Conservation (phyloP, 192 early-diverging fungal species). For the Dispira simplex region DNA sequence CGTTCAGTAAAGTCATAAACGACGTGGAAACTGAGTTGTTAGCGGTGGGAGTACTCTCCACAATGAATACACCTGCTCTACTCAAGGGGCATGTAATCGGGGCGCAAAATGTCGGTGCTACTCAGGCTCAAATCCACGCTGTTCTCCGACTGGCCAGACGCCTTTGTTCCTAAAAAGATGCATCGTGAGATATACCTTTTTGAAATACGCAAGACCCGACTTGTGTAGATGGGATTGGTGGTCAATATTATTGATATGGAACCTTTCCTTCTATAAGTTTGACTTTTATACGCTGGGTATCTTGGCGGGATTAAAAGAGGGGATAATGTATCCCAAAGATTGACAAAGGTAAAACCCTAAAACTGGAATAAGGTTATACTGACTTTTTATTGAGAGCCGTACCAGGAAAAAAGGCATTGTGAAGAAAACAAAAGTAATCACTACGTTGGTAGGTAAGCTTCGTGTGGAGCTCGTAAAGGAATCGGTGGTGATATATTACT, state of each 20-base stretch:
- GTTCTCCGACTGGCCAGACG: neutral
- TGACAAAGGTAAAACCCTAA: too few relatives aligned
- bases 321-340: too few relatives aligned
- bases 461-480: neutral
- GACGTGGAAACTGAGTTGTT: neutral
- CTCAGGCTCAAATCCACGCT: neutral
- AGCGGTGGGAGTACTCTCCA: neutral
- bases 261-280: too few relatives aligned
- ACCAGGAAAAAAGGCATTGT: neutral
- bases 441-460: neutral
- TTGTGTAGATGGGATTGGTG: too few relatives aligned
- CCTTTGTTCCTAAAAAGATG: too few relatives aligned
- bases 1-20: neutral
- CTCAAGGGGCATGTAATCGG: constrained; percentile 3
- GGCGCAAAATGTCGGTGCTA: neutral
- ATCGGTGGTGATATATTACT: neutral
- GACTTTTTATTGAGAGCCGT: neutral
- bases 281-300: too few relatives aligned
- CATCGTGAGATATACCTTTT: too few relatives aligned
- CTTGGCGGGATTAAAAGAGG: too few relatives aligned
- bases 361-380: neutral
- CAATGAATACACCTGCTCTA: neutral
- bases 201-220: too few relatives aligned
- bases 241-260: too few relatives aligned
- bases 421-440: neutral